Base-by-base conservation (phyloP, 805 yeast genomes). In the Yarrowia divulgata region DNA sequence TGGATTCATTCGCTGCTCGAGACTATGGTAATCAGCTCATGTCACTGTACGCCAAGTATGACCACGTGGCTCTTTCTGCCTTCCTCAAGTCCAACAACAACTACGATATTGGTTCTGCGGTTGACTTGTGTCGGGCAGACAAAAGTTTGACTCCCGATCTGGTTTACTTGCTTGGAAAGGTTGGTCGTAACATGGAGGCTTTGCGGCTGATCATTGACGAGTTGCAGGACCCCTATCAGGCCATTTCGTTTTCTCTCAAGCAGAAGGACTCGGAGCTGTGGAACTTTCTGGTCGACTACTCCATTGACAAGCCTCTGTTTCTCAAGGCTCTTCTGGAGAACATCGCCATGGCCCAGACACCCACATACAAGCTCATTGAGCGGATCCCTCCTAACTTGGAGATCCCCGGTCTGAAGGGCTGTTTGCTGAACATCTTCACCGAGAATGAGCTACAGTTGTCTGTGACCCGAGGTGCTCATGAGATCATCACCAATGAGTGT, bases 141-240 rank as follows among this genome's bases (percentile, higher is more conserved):
- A 79, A 82, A 29, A 82, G 82, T 0, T 82, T 84, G 49, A 83
- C 82, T 49, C 86, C 88, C 49, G 98, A 94, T 74, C 81, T 93
- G 49, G 97, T 95, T 0, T 93, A 87, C 74, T 78, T 95, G 39
- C 83, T 91, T 71, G 96, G 97, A 5, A 86, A 87, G 73, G 88
- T 90, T 34, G 98, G 99, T 1, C 90, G 90, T 72, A 87, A 88
- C 69, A 84, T 84, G 71, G 85, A 86, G 71, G 98, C 98, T 0
- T 79, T 94, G 73, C 84, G 82, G 69, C 80, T 95, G 52, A 92
- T 95, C 16, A 87, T 93, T 48, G 89, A 90, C 72, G 85, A 90
- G 73, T 79, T 93, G 66, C 83, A 88, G 68, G 95, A 94, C 75
- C 94, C 97, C 0, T 84, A 85, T 49, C 82, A 85, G 72, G 98